Conservation (phyloP, 306 rosid species). For the Ochetophila trinervis region DNA sequence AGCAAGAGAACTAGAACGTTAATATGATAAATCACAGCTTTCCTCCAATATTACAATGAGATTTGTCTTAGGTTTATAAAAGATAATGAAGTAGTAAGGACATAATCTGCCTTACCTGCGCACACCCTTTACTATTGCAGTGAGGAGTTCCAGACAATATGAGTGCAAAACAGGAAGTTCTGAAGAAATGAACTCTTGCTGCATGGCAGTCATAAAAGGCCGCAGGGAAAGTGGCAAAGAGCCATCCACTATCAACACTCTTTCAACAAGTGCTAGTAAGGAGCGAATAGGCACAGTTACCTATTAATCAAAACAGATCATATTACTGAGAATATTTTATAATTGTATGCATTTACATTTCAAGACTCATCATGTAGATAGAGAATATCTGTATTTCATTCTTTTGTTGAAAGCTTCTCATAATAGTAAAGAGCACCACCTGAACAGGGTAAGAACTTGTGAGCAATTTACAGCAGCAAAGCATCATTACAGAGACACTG, state of each 20-base stretch:
- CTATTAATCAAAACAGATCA: conserved; percentile 35
- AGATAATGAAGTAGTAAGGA: neutral
- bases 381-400: conserved; percentile 2
- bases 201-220: conserved; percentile 66
- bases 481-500: conserved; percentile 55
- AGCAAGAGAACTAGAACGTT: too few species aligned
- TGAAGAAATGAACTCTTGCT: conserved; percentile 77
- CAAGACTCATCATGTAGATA: neutral
- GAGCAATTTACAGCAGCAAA: conserved; percentile 67
- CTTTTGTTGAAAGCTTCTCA: neutral
- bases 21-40: neutral
- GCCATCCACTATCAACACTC: conserved; percentile 76
- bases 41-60: neutral
- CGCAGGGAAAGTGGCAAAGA: conserved; percentile 54
- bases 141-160: conserved; percentile 63
- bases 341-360: neutral
- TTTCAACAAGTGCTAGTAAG: conserved; percentile 58
- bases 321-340: neutral
- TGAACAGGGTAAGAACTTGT: conserved; percentile 68
- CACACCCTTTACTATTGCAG: conserved; percentile 53
- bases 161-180: conserved; percentile 83
- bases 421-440: conserved; percentile 41
- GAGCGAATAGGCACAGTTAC: conserved; percentile 64
- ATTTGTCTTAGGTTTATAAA: neutral
- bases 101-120: conserved; percentile 50